Evolutionary conservation across 192 early-diverging fungal species (phyloP).

Genomic region (Umbelopsis ramanniana): DNA sequence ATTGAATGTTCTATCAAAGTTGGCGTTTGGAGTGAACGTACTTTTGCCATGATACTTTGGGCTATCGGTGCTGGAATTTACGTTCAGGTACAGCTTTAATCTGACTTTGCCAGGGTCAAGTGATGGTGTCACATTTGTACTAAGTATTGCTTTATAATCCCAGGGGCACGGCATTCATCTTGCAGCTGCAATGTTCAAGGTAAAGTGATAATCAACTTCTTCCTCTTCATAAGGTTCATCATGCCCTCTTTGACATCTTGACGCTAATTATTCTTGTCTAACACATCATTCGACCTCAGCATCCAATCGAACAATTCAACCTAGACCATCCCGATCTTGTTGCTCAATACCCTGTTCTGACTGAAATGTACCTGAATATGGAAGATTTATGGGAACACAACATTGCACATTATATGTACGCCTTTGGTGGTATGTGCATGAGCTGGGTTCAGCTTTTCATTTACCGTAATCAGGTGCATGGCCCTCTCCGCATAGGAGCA

Average conservation of each 20-base stretch:
- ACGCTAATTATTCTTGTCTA: no score
- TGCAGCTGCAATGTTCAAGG: conserved; percentile 42
- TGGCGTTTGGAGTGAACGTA: conserved; percentile 32
- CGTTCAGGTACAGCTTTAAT: conserved; percentile 24
- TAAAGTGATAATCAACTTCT: conserved; percentile 13
- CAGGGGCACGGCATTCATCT: conserved; percentile 39
- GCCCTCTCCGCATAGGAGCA: conserved; percentile 18
- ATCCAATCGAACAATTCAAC: conserved; percentile 43
- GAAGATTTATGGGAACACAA: conserved; percentile 55
- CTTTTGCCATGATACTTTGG: conserved; percentile 34
- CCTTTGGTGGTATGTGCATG: conserved; percentile 54
- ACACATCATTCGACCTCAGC: conserved; percentile 17
- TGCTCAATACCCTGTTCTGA: conserved; percentile 36
- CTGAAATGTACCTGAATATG: conserved; percentile 52
- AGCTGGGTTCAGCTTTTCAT: conserved; percentile 51
- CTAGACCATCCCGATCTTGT: conserved; percentile 37
- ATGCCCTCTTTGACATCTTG: no score
- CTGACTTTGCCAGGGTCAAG: not conserved
- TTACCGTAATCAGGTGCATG: conserved; percentile 47
- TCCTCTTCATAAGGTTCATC: not conserved
- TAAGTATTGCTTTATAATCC: not conserved
- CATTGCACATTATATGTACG: conserved; percentile 59
- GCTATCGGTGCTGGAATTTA: conserved; percentile 38
- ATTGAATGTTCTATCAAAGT: conserved; percentile 20
- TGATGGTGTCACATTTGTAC: not conserved